Evolutionary conservation across 2,329 filamentous ascomycete genomes (phyloP).

Genomic region (Pseudogymnoascus sp.): DNA sequence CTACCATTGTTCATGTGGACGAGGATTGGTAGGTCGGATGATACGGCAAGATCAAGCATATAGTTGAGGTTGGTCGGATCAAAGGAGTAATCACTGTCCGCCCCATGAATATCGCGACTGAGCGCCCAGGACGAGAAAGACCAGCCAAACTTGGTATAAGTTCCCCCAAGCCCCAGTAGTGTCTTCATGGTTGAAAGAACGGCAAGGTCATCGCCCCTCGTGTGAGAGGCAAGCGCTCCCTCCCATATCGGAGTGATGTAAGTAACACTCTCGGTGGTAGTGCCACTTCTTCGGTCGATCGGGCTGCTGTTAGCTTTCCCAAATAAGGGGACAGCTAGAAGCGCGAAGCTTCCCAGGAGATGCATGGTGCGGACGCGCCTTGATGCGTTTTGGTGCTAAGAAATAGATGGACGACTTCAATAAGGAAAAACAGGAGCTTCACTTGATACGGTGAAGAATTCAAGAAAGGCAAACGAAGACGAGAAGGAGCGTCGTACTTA

Average conservation of each 20-base stretch:
- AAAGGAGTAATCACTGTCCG: slow-evolving; percentile 13
- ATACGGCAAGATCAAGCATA: slow-evolving; percentile 11
- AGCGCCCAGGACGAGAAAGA: slow-evolving; percentile 17
- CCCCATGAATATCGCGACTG: slow-evolving; percentile 14
- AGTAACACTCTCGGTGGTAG: slow-evolving; percentile 11
- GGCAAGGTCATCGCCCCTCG: slow-evolving; percentile 10
- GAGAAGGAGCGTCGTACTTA: background rate
- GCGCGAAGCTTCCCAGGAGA: background rate
- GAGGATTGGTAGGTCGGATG: slow-evolving; percentile 11
- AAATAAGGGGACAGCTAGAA: background rate
- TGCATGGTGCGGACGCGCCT: background rate
- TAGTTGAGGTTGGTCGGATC: slow-evolving; percentile 16
- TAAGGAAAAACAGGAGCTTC: background rate
- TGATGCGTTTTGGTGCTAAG: background rate
- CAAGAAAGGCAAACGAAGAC: background rate
- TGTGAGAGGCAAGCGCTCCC: slow-evolving; percentile 14
- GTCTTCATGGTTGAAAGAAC: slow-evolving; percentile 14
- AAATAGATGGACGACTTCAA: background rate
- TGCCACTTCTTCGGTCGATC: slow-evolving; percentile 10
- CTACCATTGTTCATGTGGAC: slow-evolving; percentile 17
- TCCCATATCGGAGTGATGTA: slow-evolving; percentile 17
- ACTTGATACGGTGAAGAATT: background rate
- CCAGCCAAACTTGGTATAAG: slow-evolving; percentile 15
- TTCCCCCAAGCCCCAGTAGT: slow-evolving; percentile 11
- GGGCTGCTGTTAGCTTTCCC: background rate